Conservation (phyloP, 2,329 filamentous ascomycete genomes). For the Sarocladiaceae sp. region DNA sequence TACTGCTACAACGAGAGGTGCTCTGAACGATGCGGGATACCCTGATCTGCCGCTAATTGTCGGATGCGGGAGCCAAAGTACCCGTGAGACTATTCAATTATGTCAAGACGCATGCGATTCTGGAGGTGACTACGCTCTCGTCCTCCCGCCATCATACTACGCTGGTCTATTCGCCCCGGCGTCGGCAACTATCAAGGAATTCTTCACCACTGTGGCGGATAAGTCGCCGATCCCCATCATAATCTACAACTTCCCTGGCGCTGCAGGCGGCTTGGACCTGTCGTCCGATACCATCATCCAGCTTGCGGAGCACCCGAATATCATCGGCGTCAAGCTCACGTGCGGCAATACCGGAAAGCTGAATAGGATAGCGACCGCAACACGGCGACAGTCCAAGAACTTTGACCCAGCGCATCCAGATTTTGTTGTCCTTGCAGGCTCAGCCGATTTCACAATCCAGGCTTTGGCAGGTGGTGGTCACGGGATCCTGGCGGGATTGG, state of each 20-base stretch:
- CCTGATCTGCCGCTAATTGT: slow-evolving; percentile 64
- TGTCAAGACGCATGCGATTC: slow-evolving; percentile 63
- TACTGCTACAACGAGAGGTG: slow-evolving; percentile 54
- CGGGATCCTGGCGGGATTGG: slow-evolving; percentile 34
- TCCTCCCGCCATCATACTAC: slow-evolving; percentile 75
- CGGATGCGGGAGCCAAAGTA: slow-evolving; percentile 69
- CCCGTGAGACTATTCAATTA: slow-evolving; percentile 64
- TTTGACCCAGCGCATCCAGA: slow-evolving; percentile 18
- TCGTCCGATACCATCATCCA: slow-evolving; percentile 51
- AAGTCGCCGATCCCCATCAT: slow-evolving; percentile 54
- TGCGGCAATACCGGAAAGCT: slow-evolving; percentile 62
- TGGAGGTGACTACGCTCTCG: slow-evolving; percentile 70
- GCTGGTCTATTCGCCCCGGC: slow-evolving; percentile 51
- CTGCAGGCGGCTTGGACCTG: slow-evolving; percentile 54
- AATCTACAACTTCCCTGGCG: slow-evolving; percentile 62
- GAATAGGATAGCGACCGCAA: slow-evolving; percentile 35
- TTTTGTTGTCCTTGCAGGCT: slow-evolving; percentile 30
- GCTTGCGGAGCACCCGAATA: slow-evolving; percentile 45
- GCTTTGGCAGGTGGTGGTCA: slow-evolving; percentile 32
- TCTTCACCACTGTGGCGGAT: slow-evolving; percentile 59
- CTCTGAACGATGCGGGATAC: slow-evolving; percentile 49
- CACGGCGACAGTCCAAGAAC: slow-evolving; percentile 10
- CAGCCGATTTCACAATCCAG: slow-evolving; percentile 36
- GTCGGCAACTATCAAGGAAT: slow-evolving; percentile 39
- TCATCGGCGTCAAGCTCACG: slow-evolving; percentile 59